These are phyloP conservation scores for Adenanthera pavonina DNA, from an alignment of 306 rosid genomes.

Conservation along the genomic window DNA sequence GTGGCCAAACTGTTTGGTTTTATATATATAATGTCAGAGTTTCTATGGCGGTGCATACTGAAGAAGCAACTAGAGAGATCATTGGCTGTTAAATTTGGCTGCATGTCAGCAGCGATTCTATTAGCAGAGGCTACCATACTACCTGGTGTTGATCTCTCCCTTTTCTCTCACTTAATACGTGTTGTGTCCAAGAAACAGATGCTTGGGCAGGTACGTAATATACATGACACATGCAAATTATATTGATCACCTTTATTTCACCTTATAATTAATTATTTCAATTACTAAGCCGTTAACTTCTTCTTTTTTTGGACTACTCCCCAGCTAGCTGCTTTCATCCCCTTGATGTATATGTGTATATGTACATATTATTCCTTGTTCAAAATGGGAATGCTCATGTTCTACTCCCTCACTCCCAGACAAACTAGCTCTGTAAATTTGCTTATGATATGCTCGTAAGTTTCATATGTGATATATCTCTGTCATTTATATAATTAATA, in stretches of 20 bases:
- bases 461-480: constrained; percentile 17
- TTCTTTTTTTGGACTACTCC: no score
- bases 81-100: constrained; percentile 69
- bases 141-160: constrained; percentile 79
- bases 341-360: constrained; percentile 94
- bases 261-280: background rate
- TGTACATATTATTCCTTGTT: constrained; percentile 96
- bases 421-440: constrained; percentile 96
- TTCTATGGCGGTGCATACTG: constrained; percentile 87
- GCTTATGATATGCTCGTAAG: constrained; percentile 99
- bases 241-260: no score
- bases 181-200: constrained; percentile 67
- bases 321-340: constrained; percentile 87
- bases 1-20: background rate
- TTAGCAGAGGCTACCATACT: constrained; percentile 94
- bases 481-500: no score
- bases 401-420: constrained; percentile 89
- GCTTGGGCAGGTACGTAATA: constrained; percentile 73
- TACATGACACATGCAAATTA: background rate
- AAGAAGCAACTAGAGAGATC: constrained; percentile 71
- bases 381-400: constrained; percentile 88
- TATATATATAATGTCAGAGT: constrained; percentile 52
- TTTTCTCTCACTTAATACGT: constrained; percentile 83
- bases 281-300: background rate
- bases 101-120: constrained; percentile 82